These are phyloP conservation scores for Neurospora sp. DNA, from an alignment of 2,329 filamentous ascomycete genomes.

Conservation along the genomic window DNA sequence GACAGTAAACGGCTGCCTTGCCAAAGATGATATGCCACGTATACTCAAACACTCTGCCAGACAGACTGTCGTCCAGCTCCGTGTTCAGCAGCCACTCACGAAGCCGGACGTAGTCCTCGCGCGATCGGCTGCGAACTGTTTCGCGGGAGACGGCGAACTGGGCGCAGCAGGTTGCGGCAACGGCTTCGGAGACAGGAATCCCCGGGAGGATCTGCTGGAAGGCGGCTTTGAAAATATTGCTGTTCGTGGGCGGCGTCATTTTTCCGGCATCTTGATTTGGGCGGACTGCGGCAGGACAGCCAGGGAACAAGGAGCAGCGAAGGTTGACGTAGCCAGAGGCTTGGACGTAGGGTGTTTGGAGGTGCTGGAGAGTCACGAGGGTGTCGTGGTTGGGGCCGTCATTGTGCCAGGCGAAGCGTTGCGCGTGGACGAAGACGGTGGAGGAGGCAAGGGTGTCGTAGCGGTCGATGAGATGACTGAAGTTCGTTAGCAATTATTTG, in stretches of 20 bases:
- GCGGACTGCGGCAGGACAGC: conserved; percentile 40
- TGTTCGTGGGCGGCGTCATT: conserved; percentile 26
- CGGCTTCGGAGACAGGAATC: conserved; percentile 33
- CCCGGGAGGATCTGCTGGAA: conserved; percentile 33
- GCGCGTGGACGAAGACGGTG: conserved; percentile 37
- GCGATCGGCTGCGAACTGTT: conserved; percentile 36
- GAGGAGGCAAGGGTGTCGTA: conserved; percentile 35
- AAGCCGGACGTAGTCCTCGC: conserved; percentile 44
- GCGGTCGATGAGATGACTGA: conserved; percentile 36
- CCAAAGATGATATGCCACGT: conserved; percentile 57
- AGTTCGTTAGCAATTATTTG: neutral
- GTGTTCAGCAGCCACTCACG: conserved; percentile 52
- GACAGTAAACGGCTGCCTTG: conserved; percentile 48
- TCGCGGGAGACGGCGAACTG: conserved; percentile 53
- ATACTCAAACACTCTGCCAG: conserved; percentile 53
- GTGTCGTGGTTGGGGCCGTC: conserved; percentile 44
- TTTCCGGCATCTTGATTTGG: conserved; percentile 25
- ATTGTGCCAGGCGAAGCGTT: conserved; percentile 43
- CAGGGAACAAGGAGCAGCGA: conserved; percentile 48
- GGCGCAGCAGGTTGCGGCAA: conserved; percentile 52
- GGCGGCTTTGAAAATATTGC: conserved; percentile 26
- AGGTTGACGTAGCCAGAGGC: conserved; percentile 49
- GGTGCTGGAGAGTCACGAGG: conserved; percentile 36
- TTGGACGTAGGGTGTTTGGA: conserved; percentile 40
- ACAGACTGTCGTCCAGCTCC: conserved; percentile 40